These are phyloP conservation scores for Pyrenophora tritici-repentis DNA, from an alignment of 2,329 filamentous ascomycete genomes.

Conservation along the genomic window DNA sequence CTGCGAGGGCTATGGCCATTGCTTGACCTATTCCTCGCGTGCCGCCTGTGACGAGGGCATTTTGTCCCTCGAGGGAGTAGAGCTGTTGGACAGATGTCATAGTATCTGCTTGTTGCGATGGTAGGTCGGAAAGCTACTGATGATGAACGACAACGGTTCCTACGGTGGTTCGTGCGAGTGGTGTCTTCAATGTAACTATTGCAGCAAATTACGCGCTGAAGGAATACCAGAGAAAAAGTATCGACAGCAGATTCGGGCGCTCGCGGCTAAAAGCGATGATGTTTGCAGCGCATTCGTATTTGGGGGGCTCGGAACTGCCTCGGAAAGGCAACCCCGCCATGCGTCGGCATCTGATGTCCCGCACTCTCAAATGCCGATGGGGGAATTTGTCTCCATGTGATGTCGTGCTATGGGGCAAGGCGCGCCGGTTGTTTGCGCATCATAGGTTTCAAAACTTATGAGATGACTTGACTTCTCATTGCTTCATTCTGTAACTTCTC, in stretches of 20 bases:
- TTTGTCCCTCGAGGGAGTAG: slow-evolving; percentile 57
- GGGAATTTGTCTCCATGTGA: slow-evolving; percentile 35
- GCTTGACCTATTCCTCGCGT: slow-evolving; percentile 57
- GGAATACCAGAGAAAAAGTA: not conserved
- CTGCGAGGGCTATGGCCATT: slow-evolving; percentile 57
- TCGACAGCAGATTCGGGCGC: not conserved
- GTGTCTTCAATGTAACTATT: not conserved
- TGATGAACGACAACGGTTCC: not conserved
- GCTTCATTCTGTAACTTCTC: not conserved
- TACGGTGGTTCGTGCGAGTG: not conserved
- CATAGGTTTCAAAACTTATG: slow-evolving; percentile 9
- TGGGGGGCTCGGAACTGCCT: slow-evolving; percentile 28
- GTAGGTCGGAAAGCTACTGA: slow-evolving; percentile 12
- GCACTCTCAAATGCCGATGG: slow-evolving; percentile 38
- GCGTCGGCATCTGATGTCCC: slow-evolving; percentile 37
- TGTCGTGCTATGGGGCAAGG: slow-evolving; percentile 26
- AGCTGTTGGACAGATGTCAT: slow-evolving; percentile 47
- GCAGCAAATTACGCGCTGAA: not conserved
- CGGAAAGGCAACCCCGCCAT: slow-evolving; percentile 35
- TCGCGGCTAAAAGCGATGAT: slow-evolving; percentile 10
- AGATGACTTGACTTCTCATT: slow-evolving; percentile 5
- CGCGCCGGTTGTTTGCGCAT: slow-evolving; percentile 24
- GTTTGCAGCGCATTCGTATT: slow-evolving; percentile 10
- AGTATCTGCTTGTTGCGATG: slow-evolving; percentile 4
- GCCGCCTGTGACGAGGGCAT: slow-evolving; percentile 56